These are phyloP conservation scores for Xylaria sp. DNA, from an alignment of 2,329 filamentous ascomycete species.

Conservation along the genomic window DNA sequence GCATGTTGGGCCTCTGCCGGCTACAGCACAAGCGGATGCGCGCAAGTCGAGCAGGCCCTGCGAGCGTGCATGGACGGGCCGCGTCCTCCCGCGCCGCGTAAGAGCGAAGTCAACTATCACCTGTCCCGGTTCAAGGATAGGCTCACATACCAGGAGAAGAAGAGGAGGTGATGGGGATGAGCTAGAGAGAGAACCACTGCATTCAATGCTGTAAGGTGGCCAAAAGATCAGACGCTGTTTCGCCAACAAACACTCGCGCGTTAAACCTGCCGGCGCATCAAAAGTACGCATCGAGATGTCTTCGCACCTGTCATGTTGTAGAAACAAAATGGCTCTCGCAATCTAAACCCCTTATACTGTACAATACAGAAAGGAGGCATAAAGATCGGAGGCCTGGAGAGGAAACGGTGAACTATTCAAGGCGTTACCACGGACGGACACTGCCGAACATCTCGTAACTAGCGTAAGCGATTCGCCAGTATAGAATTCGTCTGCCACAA, in stretches of 20 bases:
- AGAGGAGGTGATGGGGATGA: slow-evolving; percentile 44
- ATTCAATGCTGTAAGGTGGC: no score
- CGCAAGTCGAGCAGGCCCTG: slow-evolving; percentile 67
- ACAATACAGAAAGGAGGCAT: slow-evolving; percentile 4
- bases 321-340: neutral
- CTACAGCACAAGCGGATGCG: slow-evolving; percentile 70
- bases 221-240: neutral
- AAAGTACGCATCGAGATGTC: neutral
- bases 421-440: slow-evolving; percentile 25
- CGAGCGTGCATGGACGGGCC: slow-evolving; percentile 83
- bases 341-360: slow-evolving; percentile 2
- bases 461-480: neutral
- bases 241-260: neutral
- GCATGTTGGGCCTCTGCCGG: slow-evolving; percentile 87
- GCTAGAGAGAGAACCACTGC: no score
- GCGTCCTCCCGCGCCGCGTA: slow-evolving; percentile 63
- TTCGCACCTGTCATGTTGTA: neutral
- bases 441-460: neutral
- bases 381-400: neutral
- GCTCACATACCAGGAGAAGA: slow-evolving; percentile 70
- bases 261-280: neutral
- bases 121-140: slow-evolving; percentile 79
- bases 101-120: slow-evolving; percentile 92
- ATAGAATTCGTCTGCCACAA: neutral
- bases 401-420: neutral